Evolutionary conservation across 306 rosid species (phyloP).

Genomic region (Rosa rugosa): DNA sequence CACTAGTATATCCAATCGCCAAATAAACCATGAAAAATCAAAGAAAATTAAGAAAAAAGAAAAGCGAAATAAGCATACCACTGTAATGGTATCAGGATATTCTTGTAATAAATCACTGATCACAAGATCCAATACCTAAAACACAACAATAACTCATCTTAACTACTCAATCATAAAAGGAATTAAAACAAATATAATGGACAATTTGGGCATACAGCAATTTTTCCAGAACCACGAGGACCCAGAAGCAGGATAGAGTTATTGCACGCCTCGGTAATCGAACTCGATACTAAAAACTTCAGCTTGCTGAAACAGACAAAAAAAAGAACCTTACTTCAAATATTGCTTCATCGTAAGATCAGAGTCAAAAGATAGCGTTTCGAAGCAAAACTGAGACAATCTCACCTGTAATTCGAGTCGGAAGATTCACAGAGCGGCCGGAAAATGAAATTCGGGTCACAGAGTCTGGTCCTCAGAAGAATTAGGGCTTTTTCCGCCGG

Average conservation of each 20-base stretch:
- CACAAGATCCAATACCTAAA: constrained; percentile 82
- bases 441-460: constrained; percentile 56
- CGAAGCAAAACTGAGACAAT: not conserved
- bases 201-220: constrained; percentile 46
- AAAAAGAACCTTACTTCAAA: not conserved
- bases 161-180: not conserved
- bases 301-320: constrained; percentile 53
- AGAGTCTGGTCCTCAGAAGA: constrained; percentile 61
- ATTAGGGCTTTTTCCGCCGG: constrained; percentile 49
- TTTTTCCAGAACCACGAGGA: constrained; percentile 87
- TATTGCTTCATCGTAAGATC: not conserved
- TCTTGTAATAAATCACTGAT: constrained; percentile 61
- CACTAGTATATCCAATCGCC: not conserved
- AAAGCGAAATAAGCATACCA: constrained; percentile 42
- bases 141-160: not conserved
- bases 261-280: constrained; percentile 83
- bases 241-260: constrained; percentile 90
- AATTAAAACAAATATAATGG: not conserved
- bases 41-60: not conserved
- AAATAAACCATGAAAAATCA: not conserved
- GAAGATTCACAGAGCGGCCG: constrained; percentile 44
- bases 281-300: constrained; percentile 77
- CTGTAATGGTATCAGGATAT: constrained; percentile 68
- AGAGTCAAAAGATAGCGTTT: not conserved
- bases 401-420: constrained; percentile 61